Conservation (phyloP, 2,329 filamentous ascomycete genomes). For the Coniochaeta ligniaria region DNA sequence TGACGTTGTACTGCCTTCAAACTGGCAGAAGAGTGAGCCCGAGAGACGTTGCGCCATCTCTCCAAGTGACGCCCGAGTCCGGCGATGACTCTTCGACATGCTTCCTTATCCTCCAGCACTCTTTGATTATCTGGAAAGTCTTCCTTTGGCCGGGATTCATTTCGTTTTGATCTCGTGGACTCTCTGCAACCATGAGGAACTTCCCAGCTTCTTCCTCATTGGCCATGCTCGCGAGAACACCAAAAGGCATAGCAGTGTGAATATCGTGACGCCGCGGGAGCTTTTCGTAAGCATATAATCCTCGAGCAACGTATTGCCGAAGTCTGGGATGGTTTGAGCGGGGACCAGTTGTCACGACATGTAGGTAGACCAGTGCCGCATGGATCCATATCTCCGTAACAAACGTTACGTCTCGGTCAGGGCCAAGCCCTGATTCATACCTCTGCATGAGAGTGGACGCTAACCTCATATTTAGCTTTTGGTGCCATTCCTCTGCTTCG, state of each 20-base stretch:
- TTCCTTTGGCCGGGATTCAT: neutral
- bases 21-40: neutral
- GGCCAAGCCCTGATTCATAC: neutral
- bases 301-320: neutral
- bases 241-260: neutral
- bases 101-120: neutral
- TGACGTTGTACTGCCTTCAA: too few relatives aligned
- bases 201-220: neutral
- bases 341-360: neutral
- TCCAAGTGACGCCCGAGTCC: neutral
- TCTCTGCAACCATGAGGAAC: neutral
- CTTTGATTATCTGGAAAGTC: neutral
- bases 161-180: neutral
- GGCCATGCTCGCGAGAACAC: constrained; percentile 1
- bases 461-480: neutral
- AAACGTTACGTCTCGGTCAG: neutral
- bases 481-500: neutral
- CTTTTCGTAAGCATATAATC: neutral
- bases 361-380: neutral
- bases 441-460: neutral
- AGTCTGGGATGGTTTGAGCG: neutral
- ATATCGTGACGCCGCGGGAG: neutral
- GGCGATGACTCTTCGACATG: neutral
- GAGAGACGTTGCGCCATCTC: neutral
- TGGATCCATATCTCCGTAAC: neutral